These are phyloP conservation scores for Metarhizium anisopliae DNA, from an alignment of 2,329 filamentous ascomycete species.

Conservation along the genomic window DNA sequence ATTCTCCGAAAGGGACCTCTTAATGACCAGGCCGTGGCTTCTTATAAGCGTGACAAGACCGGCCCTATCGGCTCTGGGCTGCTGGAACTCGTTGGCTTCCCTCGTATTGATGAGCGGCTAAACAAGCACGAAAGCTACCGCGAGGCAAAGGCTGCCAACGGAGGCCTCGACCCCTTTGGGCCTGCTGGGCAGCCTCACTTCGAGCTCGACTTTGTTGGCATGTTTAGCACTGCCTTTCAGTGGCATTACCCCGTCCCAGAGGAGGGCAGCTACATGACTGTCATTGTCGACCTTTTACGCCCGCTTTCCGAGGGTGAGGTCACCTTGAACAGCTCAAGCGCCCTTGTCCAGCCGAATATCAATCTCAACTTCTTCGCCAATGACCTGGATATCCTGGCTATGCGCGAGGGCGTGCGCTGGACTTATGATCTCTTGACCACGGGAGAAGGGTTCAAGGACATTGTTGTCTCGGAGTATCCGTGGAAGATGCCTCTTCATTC, in stretches of 20 bases:
- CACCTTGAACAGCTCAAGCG: constrained; percentile 44
- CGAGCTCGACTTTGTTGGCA: constrained; percentile 51
- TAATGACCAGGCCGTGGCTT: constrained; percentile 22
- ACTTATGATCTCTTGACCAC: constrained; percentile 48
- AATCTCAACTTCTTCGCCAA: constrained; percentile 50
- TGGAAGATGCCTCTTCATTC: constrained; percentile 49
- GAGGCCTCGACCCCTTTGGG: constrained; percentile 26
- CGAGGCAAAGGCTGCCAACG: constrained; percentile 30
- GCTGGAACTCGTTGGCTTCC: constrained; percentile 45
- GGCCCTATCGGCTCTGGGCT: constrained; percentile 32
- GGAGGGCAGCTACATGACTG: constrained; percentile 42
- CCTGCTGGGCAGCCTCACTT: constrained; percentile 47
- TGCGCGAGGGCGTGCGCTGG: constrained; percentile 49
- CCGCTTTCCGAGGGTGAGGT: constrained; percentile 42
- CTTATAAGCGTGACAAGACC: constrained; percentile 28
- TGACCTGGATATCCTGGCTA: constrained; percentile 46
- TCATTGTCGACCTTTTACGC: constrained; percentile 39
- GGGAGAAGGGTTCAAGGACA: constrained; percentile 47
- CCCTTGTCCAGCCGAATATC: constrained; percentile 49
- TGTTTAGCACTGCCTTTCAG: constrained; percentile 43
- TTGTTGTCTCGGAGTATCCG: constrained; percentile 45
- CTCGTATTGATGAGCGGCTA: constrained; percentile 45
- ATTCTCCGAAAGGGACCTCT: constrained; percentile 28
- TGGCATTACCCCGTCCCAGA: constrained; percentile 34
- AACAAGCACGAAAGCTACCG: constrained; percentile 38